Evolutionary conservation across 2,329 filamentous ascomycete species (phyloP).

Genomic region (Fusarium armeniacum): DNA sequence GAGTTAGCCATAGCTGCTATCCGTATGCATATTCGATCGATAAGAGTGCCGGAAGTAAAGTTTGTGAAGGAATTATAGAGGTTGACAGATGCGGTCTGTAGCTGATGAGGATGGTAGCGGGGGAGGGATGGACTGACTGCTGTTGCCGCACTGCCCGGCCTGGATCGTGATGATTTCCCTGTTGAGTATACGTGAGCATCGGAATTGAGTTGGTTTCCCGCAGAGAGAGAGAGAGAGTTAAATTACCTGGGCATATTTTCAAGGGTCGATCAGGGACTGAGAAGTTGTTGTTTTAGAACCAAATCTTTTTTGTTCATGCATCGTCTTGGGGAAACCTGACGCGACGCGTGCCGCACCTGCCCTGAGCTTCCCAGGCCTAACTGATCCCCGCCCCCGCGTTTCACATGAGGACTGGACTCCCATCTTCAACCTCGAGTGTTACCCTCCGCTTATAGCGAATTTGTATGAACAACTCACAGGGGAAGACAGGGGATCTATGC

Average conservation of each 20-base stretch:
- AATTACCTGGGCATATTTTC: constrained; percentile 49
- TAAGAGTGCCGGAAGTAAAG: not conserved
- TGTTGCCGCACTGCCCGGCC: constrained; percentile 99
- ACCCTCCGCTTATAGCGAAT: not conserved
- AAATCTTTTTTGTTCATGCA: constrained; percentile 26
- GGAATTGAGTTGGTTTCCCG: not conserved
- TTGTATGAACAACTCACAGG: not conserved
- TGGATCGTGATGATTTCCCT: constrained; percentile 99
- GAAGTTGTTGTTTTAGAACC: constrained; percentile 36
- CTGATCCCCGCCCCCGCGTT: constrained; percentile 43
- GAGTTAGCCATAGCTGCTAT: constrained; percentile 49
- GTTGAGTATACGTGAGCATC: constrained; percentile 21
- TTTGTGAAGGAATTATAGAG: not conserved
- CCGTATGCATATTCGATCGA: not conserved
- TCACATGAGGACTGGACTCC: constrained; percentile 20
- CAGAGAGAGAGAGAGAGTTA: not conserved
- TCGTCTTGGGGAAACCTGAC: constrained; percentile 32
- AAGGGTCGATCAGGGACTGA: constrained; percentile 17
- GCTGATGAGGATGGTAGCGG: constrained; percentile 16
- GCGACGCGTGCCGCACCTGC: constrained; percentile 43
- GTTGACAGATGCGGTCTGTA: constrained; percentile 18
- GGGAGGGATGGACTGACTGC: constrained; percentile 75
- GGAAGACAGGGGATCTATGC: not conserved
- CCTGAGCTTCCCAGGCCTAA: constrained; percentile 15
- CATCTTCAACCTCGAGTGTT: constrained; percentile 14